Evolutionary conservation across 78 protist species (phyloP), one percentile per base, ranked within the genome.

Genomic region (Isochrysis galbana): DNA sequence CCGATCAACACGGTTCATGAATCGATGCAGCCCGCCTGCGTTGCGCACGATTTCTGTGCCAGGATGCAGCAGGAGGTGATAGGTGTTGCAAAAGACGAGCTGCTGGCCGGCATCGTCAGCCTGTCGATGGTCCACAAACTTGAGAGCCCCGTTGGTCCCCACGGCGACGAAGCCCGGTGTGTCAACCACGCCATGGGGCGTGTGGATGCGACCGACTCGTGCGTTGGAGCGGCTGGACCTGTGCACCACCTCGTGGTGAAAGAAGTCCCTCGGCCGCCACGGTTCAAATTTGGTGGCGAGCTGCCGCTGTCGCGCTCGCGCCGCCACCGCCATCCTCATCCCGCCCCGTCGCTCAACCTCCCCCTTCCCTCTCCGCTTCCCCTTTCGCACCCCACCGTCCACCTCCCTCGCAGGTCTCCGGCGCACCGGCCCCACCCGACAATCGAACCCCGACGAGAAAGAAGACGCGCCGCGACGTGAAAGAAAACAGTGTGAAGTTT

Each of bases 101-200:
- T 78, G 86, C 86, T 41, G 51, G 45, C 86, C 86, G 39, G 48
- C 47, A 17, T 7, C 47, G 48, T 0, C 25, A 17, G 86, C 86
- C 86, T 78, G 86, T 14, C 22, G 36, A 36, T 39, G 21, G 26
- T 45, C 41, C 51, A 78, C 5, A 34, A 32, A 45, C 86, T 78
- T 78, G 86, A 78, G 86, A 45, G 86, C 86, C 51, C 48, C 86
- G 90, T 47, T 87, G 17, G 90, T 87, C 34, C 80, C 90, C 38
- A 87, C 90, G 32, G 94, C 92, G 51, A 93, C 90, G 84, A 93
- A 93, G 77, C 84, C 69, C 29, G 94, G 94, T 2, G 91, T 83
- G 61, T 51, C 86, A 42, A 48, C 29, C 19, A 70, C 67, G 2
- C 82, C 94, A 34, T 92, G 94, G 26, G 94, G 94, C 86, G 86